These are phyloP conservation scores for Talaromyces atroroseus DNA, from an alignment of 2,329 filamentous ascomycete genomes.

Conservation along the genomic window DNA sequence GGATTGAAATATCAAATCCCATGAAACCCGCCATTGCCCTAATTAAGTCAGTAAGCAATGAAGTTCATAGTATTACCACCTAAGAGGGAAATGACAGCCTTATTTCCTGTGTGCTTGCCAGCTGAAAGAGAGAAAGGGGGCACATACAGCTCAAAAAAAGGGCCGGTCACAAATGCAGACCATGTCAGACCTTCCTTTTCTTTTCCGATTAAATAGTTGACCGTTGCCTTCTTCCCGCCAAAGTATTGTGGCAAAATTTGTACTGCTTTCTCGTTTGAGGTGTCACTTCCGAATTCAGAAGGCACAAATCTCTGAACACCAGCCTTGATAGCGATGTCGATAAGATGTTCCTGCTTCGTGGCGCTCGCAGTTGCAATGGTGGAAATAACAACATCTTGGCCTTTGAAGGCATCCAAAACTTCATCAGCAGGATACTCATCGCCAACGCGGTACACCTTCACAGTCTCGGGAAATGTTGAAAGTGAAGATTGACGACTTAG, in stretches of 20 bases:
- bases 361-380: background rate
- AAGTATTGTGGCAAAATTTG: background rate
- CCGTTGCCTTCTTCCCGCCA: background rate
- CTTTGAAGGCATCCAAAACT: constrained; percentile 1
- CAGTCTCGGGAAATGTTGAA: background rate
- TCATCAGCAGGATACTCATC: background rate
- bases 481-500: constrained; percentile 4
- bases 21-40: constrained; percentile 2
- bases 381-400: constrained; percentile 1
- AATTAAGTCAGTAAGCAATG: background rate
- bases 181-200: constrained; percentile 5
- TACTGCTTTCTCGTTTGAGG: background rate
- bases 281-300: constrained; percentile 10
- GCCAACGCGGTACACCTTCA: background rate
- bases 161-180: constrained; percentile 3
- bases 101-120: no score
- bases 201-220: background rate
- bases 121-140: background rate
- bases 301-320: constrained; percentile 9
- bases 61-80: background rate
- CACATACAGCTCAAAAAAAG: constrained; percentile 4
- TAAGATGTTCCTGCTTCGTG: background rate
- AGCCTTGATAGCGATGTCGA: constrained; percentile 9
- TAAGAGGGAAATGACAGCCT: no score
- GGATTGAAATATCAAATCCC: constrained; percentile 1